Evolutionary conservation across 768 basidiomycete genomes (phyloP).

Genomic region (Rhizopogon vesiculosus): DNA sequence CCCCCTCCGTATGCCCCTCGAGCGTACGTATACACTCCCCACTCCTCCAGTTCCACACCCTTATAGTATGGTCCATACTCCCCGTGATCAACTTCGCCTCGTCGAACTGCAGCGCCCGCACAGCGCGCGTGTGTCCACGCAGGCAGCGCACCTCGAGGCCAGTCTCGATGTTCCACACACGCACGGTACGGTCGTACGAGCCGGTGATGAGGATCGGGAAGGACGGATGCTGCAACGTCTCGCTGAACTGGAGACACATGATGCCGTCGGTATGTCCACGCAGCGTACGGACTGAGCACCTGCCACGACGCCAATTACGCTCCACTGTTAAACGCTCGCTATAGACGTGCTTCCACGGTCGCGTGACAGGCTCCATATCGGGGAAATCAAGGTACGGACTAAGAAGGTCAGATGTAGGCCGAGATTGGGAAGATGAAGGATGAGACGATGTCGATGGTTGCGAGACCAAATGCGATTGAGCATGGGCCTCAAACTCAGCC

Average conservation of each 20-base stretch:
- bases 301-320: slow-evolving; percentile 94
- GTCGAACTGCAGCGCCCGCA: slow-evolving; percentile 93
- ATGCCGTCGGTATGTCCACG: slow-evolving; percentile 94
- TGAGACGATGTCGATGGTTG: slow-evolving; percentile 13
- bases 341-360: slow-evolving; percentile 99
- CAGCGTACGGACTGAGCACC: slow-evolving; percentile 78
- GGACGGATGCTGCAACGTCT: slow-evolving; percentile 73
- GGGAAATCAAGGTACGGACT: slow-evolving; percentile 20
- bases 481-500: slow-evolving; percentile 9
- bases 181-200: slow-evolving; percentile 90
- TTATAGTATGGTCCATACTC: slow-evolving; percentile 92
- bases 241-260: slow-evolving; percentile 95
- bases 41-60: slow-evolving; percentile 94
- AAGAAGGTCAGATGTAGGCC: slow-evolving; percentile 1
- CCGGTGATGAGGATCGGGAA: slow-evolving; percentile 97
- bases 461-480: not conserved
- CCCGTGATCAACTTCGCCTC: slow-evolving; percentile 93
- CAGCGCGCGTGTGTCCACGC: slow-evolving; percentile 87
- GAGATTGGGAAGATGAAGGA: slow-evolving; percentile 8
- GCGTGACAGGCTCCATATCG: slow-evolving; percentile 45
- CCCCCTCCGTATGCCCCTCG: slow-evolving; percentile 86
- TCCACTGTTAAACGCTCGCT: slow-evolving; percentile 95
- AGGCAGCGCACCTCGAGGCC: slow-evolving; percentile 80
- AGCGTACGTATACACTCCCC: slow-evolving; percentile 86
- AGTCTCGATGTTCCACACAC: slow-evolving; percentile 96